Conservation (phyloP, 306 rosid genomes). For the Datisca glomerata region DNA sequence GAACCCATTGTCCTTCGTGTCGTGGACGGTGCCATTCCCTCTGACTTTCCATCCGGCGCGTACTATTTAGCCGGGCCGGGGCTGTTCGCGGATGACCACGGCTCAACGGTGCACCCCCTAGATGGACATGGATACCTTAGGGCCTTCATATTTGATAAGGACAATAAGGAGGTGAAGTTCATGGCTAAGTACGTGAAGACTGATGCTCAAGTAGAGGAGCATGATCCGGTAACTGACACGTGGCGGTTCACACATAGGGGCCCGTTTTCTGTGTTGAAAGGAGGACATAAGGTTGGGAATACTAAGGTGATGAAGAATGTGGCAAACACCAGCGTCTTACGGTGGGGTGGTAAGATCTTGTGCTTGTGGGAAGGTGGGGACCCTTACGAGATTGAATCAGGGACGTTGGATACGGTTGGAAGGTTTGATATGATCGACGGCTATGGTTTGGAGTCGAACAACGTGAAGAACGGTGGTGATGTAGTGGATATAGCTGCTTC, state of each 20-base stretch:
- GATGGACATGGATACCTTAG: constrained; percentile 90
- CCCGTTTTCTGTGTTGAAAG: constrained; percentile 81
- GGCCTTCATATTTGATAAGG: constrained; percentile 41
- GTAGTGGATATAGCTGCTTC: constrained; percentile 54
- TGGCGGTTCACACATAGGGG: constrained; percentile 81
- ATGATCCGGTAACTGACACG: constrained; percentile 31
- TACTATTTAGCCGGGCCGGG: constrained; percentile 84
- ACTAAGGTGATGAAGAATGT: constrained; percentile 97
- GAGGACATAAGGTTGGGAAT: constrained; percentile 72
- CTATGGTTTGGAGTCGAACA: constrained; percentile 8
- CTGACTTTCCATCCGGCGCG: constrained; percentile 62
- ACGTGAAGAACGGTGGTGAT: constrained; percentile 8
- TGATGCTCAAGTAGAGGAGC: constrained; percentile 74
- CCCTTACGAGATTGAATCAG: constrained; percentile 67
- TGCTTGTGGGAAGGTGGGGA: constrained; percentile 98
- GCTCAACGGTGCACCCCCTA: constrained; percentile 81
- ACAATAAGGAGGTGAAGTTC: constrained; percentile 25
- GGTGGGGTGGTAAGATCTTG: constrained; percentile 58
- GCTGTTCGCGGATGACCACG: constrained; percentile 66
- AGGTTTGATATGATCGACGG: constrained; percentile 22
- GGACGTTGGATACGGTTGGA: constrained; percentile 56
- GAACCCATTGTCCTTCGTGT: constrained; percentile 26
- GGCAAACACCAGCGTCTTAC: constrained; percentile 78
- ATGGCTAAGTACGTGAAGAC: constrained; percentile 87
- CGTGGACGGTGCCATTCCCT: constrained; percentile 47